These are phyloP conservation scores for Elsinoe perseae DNA, from an alignment of 2,329 filamentous ascomycete genomes.

Conservation along the genomic window DNA sequence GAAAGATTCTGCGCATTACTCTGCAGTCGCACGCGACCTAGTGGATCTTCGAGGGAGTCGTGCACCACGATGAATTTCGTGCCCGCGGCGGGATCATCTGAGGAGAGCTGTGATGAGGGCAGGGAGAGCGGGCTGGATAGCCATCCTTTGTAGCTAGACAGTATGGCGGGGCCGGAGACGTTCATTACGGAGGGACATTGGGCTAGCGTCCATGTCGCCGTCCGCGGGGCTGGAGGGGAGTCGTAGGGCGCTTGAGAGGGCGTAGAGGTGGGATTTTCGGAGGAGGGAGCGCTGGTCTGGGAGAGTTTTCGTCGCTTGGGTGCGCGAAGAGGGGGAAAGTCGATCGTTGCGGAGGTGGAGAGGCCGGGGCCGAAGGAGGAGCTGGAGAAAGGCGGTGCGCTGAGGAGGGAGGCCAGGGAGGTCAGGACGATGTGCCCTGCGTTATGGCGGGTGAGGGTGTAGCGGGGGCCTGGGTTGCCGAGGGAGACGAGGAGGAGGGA, in stretches of 20 bases:
- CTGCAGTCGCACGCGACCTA: conserved; percentile 64
- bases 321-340: conserved; percentile 14
- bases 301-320: conserved; percentile 26
- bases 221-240: conserved; percentile 27
- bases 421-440: conserved; percentile 74
- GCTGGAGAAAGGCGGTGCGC: conserved; percentile 27
- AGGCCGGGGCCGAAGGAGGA: conserved; percentile 30
- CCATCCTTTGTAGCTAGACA: conserved; percentile 23
- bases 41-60: conserved; percentile 83
- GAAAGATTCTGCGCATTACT: conserved; percentile 51
- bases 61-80: conserved; percentile 68
- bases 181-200: conserved; percentile 81
- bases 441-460: conserved; percentile 73
- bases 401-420: conserved; percentile 47
- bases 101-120: not conserved
- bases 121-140: not conserved
- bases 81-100: conserved; percentile 23
- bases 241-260: conserved; percentile 2
- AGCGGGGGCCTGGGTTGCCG: conserved; percentile 67
- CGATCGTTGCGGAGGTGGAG: conserved; percentile 41
- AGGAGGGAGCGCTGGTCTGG: conserved; percentile 21
- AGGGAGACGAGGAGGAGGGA: conserved; percentile 74
- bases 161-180: conserved; percentile 58
- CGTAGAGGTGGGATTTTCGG: conserved; percentile 37
- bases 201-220: conserved; percentile 55